Conservation (phyloP, 2,329 filamentous ascomycete genomes). For the Monilinia laxa region DNA sequence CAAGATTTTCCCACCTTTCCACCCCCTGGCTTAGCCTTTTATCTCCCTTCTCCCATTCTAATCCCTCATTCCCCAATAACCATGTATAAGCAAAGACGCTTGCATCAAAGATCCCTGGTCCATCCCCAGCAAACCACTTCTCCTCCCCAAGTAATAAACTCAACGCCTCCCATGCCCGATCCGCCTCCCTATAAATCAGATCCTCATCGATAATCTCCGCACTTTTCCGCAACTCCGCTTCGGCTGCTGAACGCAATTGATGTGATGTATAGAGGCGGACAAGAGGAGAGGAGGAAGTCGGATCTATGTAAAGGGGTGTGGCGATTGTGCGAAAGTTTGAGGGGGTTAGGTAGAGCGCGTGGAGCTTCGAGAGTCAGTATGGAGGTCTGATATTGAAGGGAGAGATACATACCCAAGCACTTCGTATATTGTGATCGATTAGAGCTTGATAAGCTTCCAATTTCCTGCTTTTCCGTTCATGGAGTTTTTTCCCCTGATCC, state of each 20-base stretch:
- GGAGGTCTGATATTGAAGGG: constrained; percentile 6
- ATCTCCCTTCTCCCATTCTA: constrained; percentile 60
- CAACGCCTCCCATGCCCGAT: constrained; percentile 61
- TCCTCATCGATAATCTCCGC: constrained; percentile 56
- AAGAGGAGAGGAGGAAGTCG: constrained; percentile 57
- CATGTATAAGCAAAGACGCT: constrained; percentile 88
- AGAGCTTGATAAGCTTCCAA: constrained; percentile 76
- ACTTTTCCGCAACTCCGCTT: constrained; percentile 68
- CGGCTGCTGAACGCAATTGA: constrained; percentile 71
- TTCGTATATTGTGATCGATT: constrained; percentile 73
- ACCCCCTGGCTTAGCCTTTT: constrained; percentile 54
- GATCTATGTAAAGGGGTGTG: constrained; percentile 68
- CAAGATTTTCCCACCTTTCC: constrained; percentile 58
- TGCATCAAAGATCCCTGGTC: constrained; percentile 79
- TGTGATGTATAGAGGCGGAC: constrained; percentile 63
- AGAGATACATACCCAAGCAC: constrained; percentile 68
- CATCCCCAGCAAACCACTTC: constrained; percentile 53
- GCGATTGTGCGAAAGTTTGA: constrained; percentile 66
- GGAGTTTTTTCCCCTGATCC: constrained; percentile 48
- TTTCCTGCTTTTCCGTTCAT: constrained; percentile 49
- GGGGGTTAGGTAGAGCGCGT: constrained; percentile 74
- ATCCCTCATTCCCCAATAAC: constrained; percentile 64
- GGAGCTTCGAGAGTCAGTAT: constrained; percentile 54
- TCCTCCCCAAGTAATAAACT: constrained; percentile 57
- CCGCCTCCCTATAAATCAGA: constrained; percentile 59